Evolutionary conservation across 2,329 filamentous ascomycete species (phyloP), one percentile per base, ranked within the genome.

Genomic region (Claviceps sorghi): DNA sequence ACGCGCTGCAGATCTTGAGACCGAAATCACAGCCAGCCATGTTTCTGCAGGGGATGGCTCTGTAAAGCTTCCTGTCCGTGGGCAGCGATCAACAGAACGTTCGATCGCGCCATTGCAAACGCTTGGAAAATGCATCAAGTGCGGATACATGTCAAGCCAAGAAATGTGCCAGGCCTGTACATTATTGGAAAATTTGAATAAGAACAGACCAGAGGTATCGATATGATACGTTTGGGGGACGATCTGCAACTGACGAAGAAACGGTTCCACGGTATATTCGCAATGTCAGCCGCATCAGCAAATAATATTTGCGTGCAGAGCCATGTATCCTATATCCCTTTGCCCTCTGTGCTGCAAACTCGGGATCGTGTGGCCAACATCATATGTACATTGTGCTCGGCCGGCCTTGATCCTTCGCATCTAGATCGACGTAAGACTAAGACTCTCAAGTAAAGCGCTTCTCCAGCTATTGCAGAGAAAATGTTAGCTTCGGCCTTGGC

Each of bases 121-220:
- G 15, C 77, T 96, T 59, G 88, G 91, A 1, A 83, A 82, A 57
- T 98, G 93, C 63, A 80, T 84, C 62, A 83, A 80, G 50, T 98
- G 93, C 60, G 93, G 93, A 15, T 98, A 97, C 65, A 86, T 98
- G 67, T 95, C 93, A 2, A 96, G 90, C 60, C 93, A 98, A 67
- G 79, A 80, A 32, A 80, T 96, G 41, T 98, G 93, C 69, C 95
- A 98, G 68, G 93, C 93, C 0, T 98, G 93, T 65, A 84, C 83
- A 56, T 72, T 98, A 45, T 77, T 98, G 2, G 90, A 97, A 60
- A 88, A 86, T 0, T 67, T 98, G 48, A 98, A 98, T 65, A 96
- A 93, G 69, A 83, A 83, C 58, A 71, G 79, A 54, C 70, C 78
- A 53, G 72, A 79, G 59, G 78, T 83, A 56, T 65, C 70, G 60